These are phyloP conservation scores for Diaporthe caulivora DNA, from an alignment of 2,329 filamentous ascomycete genomes.

Conservation along the genomic window DNA sequence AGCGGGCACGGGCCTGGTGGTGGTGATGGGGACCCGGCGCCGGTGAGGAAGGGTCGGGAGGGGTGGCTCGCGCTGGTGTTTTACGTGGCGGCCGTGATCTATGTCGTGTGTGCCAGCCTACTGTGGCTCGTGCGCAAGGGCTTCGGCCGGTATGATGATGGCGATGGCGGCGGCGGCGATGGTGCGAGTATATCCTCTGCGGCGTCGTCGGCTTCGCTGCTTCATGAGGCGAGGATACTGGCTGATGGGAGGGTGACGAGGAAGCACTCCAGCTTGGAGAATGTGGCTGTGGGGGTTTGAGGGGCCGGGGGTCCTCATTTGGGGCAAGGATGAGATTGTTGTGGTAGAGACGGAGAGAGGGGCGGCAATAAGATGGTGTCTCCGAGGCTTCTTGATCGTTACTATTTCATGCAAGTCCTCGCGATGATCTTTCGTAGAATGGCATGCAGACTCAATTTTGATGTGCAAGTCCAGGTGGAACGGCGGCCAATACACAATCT, in stretches of 20 bases:
- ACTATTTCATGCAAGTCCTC: neutral
- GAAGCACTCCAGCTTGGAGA: slow-evolving; percentile 28
- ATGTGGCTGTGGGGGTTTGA: slow-evolving; percentile 11
- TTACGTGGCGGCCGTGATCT: slow-evolving; percentile 23
- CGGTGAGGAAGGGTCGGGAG: neutral
- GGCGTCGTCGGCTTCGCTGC: neutral
- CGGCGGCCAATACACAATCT: neutral
- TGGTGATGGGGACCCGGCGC: neutral
- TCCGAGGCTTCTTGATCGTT: neutral
- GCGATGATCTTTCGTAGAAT: neutral
- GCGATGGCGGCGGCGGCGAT: neutral
- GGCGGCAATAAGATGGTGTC: slow-evolving; percentile 42
- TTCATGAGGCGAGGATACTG: slow-evolving; percentile 30
- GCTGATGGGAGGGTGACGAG: slow-evolving; percentile 23
- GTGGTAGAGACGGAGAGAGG: neutral
- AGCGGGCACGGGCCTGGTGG: neutral
- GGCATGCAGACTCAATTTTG: no score
- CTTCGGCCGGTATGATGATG: neutral
- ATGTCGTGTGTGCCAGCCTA: neutral
- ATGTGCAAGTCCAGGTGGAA: neutral
- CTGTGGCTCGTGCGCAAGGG: slow-evolving; percentile 22
- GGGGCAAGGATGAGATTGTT: neutral
- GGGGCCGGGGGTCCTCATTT: neutral
- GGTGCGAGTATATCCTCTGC: slow-evolving; percentile 7
- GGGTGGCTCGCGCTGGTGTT: slow-evolving; percentile 28